A percentile compares a stretch with the other conserved stretches of the same genome.
phyloP scores from a whole-genome alignment of 2,329 filamentous ascomycete species.

The Xylariaceae sp. region DNA sequence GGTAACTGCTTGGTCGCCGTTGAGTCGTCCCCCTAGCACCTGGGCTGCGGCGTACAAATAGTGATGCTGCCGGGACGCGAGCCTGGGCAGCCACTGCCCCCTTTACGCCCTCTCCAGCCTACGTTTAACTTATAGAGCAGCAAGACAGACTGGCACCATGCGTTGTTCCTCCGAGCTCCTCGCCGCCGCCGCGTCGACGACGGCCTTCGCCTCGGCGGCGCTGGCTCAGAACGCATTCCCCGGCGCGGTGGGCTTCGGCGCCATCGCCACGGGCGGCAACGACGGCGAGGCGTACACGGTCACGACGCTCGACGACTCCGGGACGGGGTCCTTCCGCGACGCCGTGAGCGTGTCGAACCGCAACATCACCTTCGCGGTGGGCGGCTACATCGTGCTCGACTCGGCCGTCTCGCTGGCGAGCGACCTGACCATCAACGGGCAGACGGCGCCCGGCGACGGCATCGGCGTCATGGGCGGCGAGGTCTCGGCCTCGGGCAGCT shows the following conservation, averaged over 20 bases:
- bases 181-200: too few species aligned
- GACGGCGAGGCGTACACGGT: conserved; percentile 40
- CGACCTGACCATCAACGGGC: conserved; percentile 35
- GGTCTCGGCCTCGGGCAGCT: conserved; percentile 42
- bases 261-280: conserved; percentile 37
- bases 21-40: too few species aligned
- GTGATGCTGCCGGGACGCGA: too few species aligned
- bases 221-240: too few species aligned
- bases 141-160: too few species aligned
- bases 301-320: conserved; percentile 39
- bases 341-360: conserved; percentile 39
- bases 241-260: conserved; percentile 42
- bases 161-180: too few species aligned
- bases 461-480: conserved; percentile 49
- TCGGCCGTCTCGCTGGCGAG: not conserved
- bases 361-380: conserved; percentile 24
- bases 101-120: too few species aligned
- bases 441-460: conserved; percentile 40
- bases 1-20: too few species aligned
- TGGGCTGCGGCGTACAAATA: too few species aligned
- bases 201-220: too few species aligned
- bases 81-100: too few species aligned
- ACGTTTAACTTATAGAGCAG: too few species aligned
- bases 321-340: conserved; percentile 41
- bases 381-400: not conserved